Conservation (phyloP, 2,329 filamentous ascomycete genomes). For the Colletotrichum theobromicola region DNA sequence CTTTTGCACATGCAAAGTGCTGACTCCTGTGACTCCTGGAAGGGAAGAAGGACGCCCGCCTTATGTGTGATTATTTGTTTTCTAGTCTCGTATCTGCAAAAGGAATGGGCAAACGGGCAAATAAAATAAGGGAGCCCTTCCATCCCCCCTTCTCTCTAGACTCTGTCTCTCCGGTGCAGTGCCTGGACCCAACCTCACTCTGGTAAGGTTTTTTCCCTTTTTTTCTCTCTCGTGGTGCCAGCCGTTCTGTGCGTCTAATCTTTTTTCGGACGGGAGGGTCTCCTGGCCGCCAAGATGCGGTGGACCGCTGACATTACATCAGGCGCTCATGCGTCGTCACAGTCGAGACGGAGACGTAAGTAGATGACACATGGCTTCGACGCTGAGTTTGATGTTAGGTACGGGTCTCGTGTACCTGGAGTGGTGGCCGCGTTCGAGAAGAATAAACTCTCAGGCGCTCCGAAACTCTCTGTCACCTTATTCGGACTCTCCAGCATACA, state of each 20-base stretch:
- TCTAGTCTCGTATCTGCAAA: conserved; percentile 4
- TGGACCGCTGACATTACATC: conserved; percentile 1
- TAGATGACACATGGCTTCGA: not conserved
- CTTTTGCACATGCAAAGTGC: not conserved
- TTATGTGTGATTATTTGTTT: conserved; percentile 14
- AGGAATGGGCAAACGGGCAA: not conserved
- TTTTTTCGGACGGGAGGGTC: conserved; percentile 9
- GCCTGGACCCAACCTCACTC: not conserved
- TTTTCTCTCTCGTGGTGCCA: not conserved
- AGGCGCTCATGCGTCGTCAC: not conserved
- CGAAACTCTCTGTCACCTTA: not conserved
- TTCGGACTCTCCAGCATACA: not conserved
- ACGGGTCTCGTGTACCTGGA: not conserved
- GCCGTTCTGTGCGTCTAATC: not conserved
- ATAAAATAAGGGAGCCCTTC: conserved; percentile 3
- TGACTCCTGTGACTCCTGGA: not conserved
- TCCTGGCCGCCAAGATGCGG: conserved; percentile 1
- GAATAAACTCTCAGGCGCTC: not conserved
- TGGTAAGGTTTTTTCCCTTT: not conserved
- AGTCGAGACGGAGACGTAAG: not conserved
- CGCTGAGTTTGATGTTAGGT: not conserved
- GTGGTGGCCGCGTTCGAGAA: not conserved
- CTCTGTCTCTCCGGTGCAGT: not conserved
- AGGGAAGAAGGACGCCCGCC: not conserved
- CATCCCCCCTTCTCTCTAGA: not conserved